Conservation (phyloP, 306 rosid species). For the Mucuna pruriens region DNA sequence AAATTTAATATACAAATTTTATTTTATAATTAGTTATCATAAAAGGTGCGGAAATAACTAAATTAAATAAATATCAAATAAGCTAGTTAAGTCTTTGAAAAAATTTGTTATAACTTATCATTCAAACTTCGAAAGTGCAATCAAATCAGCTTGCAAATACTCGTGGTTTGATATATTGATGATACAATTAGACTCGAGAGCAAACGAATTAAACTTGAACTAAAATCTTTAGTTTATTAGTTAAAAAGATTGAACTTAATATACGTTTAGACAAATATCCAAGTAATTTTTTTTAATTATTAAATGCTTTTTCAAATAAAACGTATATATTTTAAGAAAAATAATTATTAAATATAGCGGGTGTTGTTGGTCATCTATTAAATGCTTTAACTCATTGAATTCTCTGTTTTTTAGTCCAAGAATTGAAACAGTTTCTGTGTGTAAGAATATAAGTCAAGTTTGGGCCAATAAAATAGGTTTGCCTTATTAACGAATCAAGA, state of each 20-base stretch:
- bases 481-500: neutral
- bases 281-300: no score
- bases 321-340: neutral
- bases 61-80: neutral
- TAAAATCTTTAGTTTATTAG: neutral
- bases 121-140: neutral
- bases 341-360: neutral
- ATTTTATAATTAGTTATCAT: no score
- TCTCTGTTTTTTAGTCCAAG: neutral
- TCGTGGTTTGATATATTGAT: neutral
- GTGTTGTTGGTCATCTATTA: neutral
- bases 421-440: neutral
- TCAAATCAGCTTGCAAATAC: no score
- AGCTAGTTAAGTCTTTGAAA: neutral
- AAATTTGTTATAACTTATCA: neutral
- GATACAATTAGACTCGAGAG: neutral
- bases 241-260: neutral
- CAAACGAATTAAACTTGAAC: neutral
- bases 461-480: neutral
- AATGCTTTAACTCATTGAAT: neutral
- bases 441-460: neutral
- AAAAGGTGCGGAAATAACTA: no score
- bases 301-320: no score
- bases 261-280: no score
- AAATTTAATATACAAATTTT: no score